phyloP scores from a whole-genome alignment of 306 rosid species.

The Quercus parvula region DNA sequence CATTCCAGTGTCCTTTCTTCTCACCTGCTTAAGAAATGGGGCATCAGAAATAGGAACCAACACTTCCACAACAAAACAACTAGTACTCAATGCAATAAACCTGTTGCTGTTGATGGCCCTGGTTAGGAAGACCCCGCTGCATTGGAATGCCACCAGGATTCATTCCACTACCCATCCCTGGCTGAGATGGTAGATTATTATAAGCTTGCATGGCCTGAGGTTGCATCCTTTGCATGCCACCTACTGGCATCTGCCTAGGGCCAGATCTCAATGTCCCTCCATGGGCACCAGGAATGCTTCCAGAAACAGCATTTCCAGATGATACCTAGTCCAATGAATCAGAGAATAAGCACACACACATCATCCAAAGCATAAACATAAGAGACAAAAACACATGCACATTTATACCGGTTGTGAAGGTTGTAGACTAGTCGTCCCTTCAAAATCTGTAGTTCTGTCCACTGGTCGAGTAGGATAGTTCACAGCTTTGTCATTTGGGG shows the following conservation, averaged over 20 bases:
- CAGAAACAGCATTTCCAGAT: slow-evolving; percentile 68
- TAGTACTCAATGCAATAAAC: slow-evolving; percentile 21
- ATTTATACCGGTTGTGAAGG: slow-evolving; percentile 66
- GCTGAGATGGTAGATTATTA: slow-evolving; percentile 77
- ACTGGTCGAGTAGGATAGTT: slow-evolving; percentile 92
- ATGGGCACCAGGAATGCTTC: slow-evolving; percentile 65
- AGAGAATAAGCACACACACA: not conserved
- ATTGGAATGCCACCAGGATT: slow-evolving; percentile 85
- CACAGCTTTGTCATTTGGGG: slow-evolving; percentile 74
- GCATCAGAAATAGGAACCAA: not conserved
- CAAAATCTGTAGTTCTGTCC: slow-evolving; percentile 88
- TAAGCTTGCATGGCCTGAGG: slow-evolving; percentile 70
- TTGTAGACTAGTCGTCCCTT: slow-evolving; percentile 89
- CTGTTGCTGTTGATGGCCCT: slow-evolving; percentile 90
- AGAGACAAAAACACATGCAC: not conserved
- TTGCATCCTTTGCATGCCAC: slow-evolving; percentile 78
- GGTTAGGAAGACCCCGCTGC: slow-evolving; percentile 80
- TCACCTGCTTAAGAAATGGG: slow-evolving; percentile 45
- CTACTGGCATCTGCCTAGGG: slow-evolving; percentile 61
- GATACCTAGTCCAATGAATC: slow-evolving; percentile 53
- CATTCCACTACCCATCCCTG: slow-evolving; percentile 78
- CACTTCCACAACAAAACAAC: not conserved
- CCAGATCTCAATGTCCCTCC: slow-evolving; percentile 52
- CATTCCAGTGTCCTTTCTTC: slow-evolving; percentile 73
- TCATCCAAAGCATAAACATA: not conserved